These are phyloP conservation scores for Nephelium lappaceum DNA, from an alignment of 345 rosid genomes.

Conservation along the genomic window DNA sequence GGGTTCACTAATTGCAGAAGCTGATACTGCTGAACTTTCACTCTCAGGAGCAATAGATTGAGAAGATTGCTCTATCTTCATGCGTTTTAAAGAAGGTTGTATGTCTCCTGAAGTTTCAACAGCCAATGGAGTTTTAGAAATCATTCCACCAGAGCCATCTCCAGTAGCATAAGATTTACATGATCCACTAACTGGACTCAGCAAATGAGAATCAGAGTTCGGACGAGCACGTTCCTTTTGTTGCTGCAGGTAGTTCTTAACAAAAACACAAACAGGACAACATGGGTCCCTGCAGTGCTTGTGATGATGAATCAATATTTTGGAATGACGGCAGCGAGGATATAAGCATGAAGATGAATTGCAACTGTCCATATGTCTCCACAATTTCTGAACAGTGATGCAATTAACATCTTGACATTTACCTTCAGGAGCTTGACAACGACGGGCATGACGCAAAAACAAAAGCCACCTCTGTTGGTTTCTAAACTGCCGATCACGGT, in stretches of 20 bases:
- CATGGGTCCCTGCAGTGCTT: constrained; percentile 59
- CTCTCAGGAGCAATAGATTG: constrained; percentile 45
- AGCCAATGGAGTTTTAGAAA: constrained; percentile 45
- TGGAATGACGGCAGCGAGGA: constrained; percentile 82
- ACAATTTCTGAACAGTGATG: constrained; percentile 58
- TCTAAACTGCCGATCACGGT: constrained; percentile 57
- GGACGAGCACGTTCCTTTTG: constrained; percentile 55
- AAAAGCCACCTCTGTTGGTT: constrained; percentile 89
- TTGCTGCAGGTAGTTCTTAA: constrained; percentile 55
- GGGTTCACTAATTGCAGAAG: constrained; percentile 39
- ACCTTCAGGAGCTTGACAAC: constrained; percentile 81
- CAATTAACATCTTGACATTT: constrained; percentile 74
- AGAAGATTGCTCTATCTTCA: constrained; percentile 72
- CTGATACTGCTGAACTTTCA: constrained; percentile 49
- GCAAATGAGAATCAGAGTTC: constrained; percentile 41
- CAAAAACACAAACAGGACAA: constrained; percentile 95
- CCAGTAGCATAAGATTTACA: constrained; percentile 50
- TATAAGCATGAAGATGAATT: constrained; percentile 52
- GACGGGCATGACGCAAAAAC: constrained; percentile 83
- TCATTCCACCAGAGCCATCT: constrained; percentile 41
- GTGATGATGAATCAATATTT: constrained; percentile 62
- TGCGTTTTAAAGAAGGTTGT: constrained; percentile 78
- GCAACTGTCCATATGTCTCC: constrained; percentile 82
- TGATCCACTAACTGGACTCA: constrained; percentile 37
- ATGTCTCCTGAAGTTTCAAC: constrained; percentile 52